Conservation (phyloP, 2,329 filamentous ascomycete species). For the Pezicula rhizophila region DNA sequence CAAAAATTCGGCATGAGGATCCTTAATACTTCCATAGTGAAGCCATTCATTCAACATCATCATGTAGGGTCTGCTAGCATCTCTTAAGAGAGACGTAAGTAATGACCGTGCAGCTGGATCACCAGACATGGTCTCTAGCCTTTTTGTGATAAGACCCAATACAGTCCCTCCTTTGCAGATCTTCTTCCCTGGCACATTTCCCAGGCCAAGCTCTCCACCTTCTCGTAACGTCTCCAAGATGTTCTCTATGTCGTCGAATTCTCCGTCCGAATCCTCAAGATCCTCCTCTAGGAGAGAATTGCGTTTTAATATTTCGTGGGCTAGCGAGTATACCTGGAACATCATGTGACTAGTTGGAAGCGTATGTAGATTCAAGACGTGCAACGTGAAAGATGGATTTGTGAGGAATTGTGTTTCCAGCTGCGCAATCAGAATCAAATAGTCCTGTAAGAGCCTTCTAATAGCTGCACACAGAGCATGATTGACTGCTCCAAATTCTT, state of each 20-base stretch:
- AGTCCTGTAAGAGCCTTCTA: slow-evolving; percentile 85
- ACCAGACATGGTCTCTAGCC: slow-evolving; percentile 84
- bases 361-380: slow-evolving; percentile 87
- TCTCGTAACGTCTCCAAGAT: slow-evolving; percentile 86
- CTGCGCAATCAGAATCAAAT: slow-evolving; percentile 86
- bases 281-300: slow-evolving; percentile 85
- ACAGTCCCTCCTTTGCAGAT: slow-evolving; percentile 96
- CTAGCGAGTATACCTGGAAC: slow-evolving; percentile 80
- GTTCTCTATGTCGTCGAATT: slow-evolving; percentile 80
- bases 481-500: slow-evolving; percentile 90
- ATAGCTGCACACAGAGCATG: slow-evolving; percentile 95
- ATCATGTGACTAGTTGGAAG: slow-evolving; percentile 88
- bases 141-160: slow-evolving; percentile 77
- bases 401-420: slow-evolving; percentile 89
- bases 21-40: slow-evolving; percentile 90
- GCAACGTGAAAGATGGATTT: slow-evolving; percentile 82
- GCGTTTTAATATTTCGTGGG: slow-evolving; percentile 78
- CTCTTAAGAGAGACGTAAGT: slow-evolving; percentile 74
- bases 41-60: slow-evolving; percentile 98
- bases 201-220: slow-evolving; percentile 73
- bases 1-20: slow-evolving; percentile 89
- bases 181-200: slow-evolving; percentile 78
- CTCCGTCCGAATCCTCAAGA: slow-evolving; percentile 52
- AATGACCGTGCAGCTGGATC: slow-evolving; percentile 82
- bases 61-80: slow-evolving; percentile 94